Conservation (phyloP, 495 filamentous ascomycete genomes). For the Aspergillus olivimuriae region DNA sequence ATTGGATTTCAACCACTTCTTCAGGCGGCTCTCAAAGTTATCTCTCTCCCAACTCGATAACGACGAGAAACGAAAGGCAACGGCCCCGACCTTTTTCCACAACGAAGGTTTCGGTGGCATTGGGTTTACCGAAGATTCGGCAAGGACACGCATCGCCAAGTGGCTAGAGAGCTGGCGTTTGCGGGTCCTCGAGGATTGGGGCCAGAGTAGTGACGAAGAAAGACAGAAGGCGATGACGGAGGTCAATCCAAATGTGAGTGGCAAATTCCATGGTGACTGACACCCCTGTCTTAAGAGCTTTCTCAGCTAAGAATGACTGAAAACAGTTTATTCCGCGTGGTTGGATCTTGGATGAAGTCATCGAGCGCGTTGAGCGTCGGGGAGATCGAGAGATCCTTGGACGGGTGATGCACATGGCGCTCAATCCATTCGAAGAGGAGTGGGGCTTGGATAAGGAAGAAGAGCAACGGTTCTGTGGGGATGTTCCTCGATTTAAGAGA, state of each 20-base stretch:
- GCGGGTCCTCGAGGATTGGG: slow-evolving; percentile 69
- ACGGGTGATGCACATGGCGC: slow-evolving; percentile 69
- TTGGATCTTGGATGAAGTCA: slow-evolving; percentile 93
- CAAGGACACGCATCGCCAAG: slow-evolving; percentile 54
- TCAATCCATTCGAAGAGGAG: slow-evolving; percentile 75
- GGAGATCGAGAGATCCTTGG: slow-evolving; percentile 73
- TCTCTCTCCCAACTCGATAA: slow-evolving; percentile 52
- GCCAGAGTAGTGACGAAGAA: slow-evolving; percentile 47
- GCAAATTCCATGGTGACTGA: not conserved
- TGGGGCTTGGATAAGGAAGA: slow-evolving; percentile 68
- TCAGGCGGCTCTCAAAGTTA: slow-evolving; percentile 64
- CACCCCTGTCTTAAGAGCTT: not conserved
- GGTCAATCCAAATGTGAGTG: slow-evolving; percentile 70
- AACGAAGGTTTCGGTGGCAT: slow-evolving; percentile 52
- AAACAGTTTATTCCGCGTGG: slow-evolving; percentile 67
- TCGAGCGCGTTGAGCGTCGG: slow-evolving; percentile 76
- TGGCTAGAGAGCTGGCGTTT: slow-evolving; percentile 72
- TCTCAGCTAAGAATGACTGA: slow-evolving; percentile 5
- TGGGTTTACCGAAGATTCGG: slow-evolving; percentile 52
- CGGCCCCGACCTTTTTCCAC: slow-evolving; percentile 65
- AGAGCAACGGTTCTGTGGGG: slow-evolving; percentile 77
- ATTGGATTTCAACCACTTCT: slow-evolving; percentile 89
- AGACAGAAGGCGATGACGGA: slow-evolving; percentile 67
- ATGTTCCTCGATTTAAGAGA: slow-evolving; percentile 70
- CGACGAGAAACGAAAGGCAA: slow-evolving; percentile 48